phyloP scores from a whole-genome alignment of 2,329 filamentous ascomycete genomes.

The Clarireedia paspali region DNA sequence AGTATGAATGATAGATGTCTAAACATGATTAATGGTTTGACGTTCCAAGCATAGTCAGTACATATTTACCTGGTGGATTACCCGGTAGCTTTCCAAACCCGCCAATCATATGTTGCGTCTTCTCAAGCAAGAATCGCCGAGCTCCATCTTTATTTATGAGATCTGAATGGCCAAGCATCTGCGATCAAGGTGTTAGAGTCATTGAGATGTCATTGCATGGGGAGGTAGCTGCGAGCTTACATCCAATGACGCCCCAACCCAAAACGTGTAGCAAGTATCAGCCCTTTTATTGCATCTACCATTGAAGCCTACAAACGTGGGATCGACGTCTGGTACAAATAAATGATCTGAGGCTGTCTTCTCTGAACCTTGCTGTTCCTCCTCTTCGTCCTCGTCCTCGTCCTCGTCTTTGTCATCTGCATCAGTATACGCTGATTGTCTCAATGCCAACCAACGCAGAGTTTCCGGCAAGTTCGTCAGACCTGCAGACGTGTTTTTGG shows the following conservation, averaged over 20 bases:
- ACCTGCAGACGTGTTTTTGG: conserved; percentile 25
- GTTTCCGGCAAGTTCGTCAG: conserved; percentile 30
- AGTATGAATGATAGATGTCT: conserved; percentile 81
- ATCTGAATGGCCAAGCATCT: conserved; percentile 49
- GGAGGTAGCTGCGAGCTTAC: conserved; percentile 27
- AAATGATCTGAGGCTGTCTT: neutral
- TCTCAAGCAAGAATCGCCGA: conserved; percentile 72
- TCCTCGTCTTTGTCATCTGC: conserved; percentile 34
- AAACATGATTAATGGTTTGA: conserved; percentile 14
- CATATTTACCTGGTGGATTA: conserved; percentile 51
- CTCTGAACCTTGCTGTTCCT: conserved; percentile 15
- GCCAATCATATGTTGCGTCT: conserved; percentile 80
- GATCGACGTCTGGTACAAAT: conserved; percentile 9
- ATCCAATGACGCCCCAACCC: conserved; percentile 63
- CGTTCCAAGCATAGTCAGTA: neutral
- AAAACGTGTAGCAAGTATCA: conserved; percentile 95
- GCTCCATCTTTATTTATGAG: conserved; percentile 54
- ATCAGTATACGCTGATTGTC: conserved; percentile 54
- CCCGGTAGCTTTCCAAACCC: conserved; percentile 71
- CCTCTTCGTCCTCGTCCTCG: conserved; percentile 23
- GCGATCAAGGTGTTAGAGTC: conserved; percentile 17
- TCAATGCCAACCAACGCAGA: conserved; percentile 51
- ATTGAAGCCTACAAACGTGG: conserved; percentile 65
- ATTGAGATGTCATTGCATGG: conserved; percentile 9
- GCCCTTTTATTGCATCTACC: conserved; percentile 85